Conservation (phyloP, 306 rosid species). For the Vigna unguiculata region DNA sequence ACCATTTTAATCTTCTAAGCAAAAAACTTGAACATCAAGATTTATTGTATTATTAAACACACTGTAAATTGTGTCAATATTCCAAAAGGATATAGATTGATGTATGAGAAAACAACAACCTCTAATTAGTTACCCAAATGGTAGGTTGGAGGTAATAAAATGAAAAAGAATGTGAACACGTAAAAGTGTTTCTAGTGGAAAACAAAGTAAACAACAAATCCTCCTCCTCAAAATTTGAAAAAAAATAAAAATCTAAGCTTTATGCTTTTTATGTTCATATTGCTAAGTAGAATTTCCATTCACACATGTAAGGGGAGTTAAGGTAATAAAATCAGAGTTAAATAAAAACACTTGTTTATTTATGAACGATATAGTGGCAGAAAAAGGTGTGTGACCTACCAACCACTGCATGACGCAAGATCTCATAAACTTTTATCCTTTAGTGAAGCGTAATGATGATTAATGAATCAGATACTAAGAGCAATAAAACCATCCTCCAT, state of each 20-base stretch:
- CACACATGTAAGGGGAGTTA: slow-evolving; percentile 4
- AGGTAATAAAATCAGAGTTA: slow-evolving; percentile 9
- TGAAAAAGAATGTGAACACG: background rate
- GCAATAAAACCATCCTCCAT: background rate
- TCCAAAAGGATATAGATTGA: slow-evolving; percentile 10
- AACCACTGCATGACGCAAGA: slow-evolving; percentile 46
- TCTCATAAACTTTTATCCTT: slow-evolving; percentile 24
- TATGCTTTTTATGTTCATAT: background rate
- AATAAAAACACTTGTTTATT: slow-evolving; percentile 35
- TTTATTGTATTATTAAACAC: background rate
- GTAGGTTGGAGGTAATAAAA: slow-evolving; percentile 3
- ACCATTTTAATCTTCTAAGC: background rate
- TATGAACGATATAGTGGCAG: slow-evolving; percentile 36
- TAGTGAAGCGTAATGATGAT: slow-evolving; percentile 45
- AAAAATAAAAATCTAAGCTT: no score
- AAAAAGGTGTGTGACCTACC: slow-evolving; percentile 52
- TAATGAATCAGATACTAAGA: slow-evolving; percentile 7
- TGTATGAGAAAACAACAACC: slow-evolving; percentile 9
- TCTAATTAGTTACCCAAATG: background rate
- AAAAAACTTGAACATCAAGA: background rate
- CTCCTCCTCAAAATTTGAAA: slow-evolving; percentile 28
- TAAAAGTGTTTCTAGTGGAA: slow-evolving; percentile 10
- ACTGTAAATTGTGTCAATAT: slow-evolving; percentile 19
- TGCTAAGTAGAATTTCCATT: background rate
- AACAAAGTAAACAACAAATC: background rate